Evolutionary conservation across 805 yeast species (phyloP), one percentile per base, ranked within the genome.

Genomic region (Torulaspora franciscae): DNA sequence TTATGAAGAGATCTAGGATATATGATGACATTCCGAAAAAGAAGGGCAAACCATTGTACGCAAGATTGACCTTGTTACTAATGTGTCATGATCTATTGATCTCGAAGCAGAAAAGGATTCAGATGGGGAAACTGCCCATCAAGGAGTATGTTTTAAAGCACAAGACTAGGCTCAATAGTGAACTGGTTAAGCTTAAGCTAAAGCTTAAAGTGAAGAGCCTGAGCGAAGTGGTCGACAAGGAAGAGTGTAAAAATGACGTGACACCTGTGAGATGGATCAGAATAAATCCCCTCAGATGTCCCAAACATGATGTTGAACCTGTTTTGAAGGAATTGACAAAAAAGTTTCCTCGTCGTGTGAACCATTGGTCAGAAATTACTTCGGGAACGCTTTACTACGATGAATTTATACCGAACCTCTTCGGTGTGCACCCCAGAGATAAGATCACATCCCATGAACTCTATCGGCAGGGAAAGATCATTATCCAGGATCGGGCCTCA

Each of bases 401-500:
- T 65, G 76, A 71, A 30, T 80, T 71, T 59, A 79, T 93, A 23
- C 86, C 90, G 1, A 71, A 84, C 50, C 69, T 93, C 13, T 90
- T 76, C 64, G 98, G 97, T 6, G 73, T 91, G 4, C 83, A 83
- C 52, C 95, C 96, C 7, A 70, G 74, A 32, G 91, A 83, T 44
- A 77, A 78, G 48, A 65, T 93, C 14, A 81, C 89, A 17, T 64
- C 77, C 2, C 75, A 83, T n/a, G 76, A 76, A 23, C 76, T 84
- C 1, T 93, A 93, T 63, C 69, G 76, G 42, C 68, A 70, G 9
- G 99, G 99, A 0, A 74, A 81, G 42, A 70, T 91, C 11, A 90
- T 93, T 43, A 86, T 93, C 48, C 99, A 93, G 66, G 99, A 93
- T 61, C 72, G 99, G 41, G 96, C 98, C 0, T 89, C 97, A 1